Conservation (phyloP, 2,329 filamentous ascomycete species). For the Rhynchosporium graminicola region DNA sequence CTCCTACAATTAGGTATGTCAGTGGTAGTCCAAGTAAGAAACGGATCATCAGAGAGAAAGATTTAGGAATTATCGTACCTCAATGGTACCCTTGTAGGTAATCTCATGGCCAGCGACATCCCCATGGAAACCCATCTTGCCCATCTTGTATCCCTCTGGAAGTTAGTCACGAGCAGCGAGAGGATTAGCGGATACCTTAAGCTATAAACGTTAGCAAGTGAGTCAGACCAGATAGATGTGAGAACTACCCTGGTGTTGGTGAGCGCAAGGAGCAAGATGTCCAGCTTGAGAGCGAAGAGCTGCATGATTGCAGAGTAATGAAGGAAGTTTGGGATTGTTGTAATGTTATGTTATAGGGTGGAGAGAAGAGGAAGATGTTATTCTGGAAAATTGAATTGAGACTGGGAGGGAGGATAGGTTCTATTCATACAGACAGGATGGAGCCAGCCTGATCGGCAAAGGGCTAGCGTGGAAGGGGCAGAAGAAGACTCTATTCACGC, state of each 20-base stretch:
- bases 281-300: not conserved
- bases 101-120: not conserved
- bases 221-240: not conserved
- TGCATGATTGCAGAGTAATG: conserved; percentile 3
- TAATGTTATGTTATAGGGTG: not conserved
- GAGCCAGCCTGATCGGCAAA: not conserved
- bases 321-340: not conserved
- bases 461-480: not conserved
- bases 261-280: conserved; percentile 6
- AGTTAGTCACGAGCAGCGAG: not conserved
- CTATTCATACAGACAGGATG: not conserved
- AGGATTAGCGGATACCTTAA: not conserved
- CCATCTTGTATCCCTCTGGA: not conserved
- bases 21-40: not conserved
- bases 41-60: not conserved
- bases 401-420: not conserved
- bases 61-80: not conserved
- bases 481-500: not conserved
- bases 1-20: not conserved
- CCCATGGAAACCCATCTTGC: conserved; percentile 3
- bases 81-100: conserved; percentile 8
- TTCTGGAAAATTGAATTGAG: not conserved
- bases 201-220: not conserved
- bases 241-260: not conserved
- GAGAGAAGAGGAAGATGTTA: not conserved